Evolutionary conservation across 2,329 filamentous ascomycete genomes (phyloP), one percentile per base, ranked within the genome.

Genomic region (Aspergillus melleus): DNA sequence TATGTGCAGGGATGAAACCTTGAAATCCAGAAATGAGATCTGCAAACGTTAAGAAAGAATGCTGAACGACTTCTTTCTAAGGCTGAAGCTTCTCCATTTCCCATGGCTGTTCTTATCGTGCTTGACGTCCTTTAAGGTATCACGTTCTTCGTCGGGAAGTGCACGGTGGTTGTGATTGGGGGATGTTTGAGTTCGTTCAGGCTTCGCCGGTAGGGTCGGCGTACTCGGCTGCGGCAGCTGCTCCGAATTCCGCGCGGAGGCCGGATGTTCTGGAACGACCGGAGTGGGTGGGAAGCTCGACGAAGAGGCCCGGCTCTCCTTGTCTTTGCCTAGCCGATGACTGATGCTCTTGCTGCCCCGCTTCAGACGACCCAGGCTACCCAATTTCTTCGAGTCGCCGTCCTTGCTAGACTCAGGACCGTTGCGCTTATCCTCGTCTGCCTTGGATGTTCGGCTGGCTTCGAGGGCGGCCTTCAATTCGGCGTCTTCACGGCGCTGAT

Each of bases 331-430:
- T 4, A 90, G 90, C 75, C 89, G 91, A 63, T 88, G 86, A 52
- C 90, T 86, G 79, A 96, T 84, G 64, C 90, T 92, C 79, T 91
- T 94, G 74, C 88, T 91, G 10, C 86, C 86, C 57, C 88, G 83
- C 66, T 88, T 85, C 64, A 90, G 87, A 49, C 90, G 83, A 68
- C 86, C 86, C 47, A 95, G 78, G 30, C 80, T 75, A 8, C 79
- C 75, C 54, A 73, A 66, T 9, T 75, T 76, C 54, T 73, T 76
- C 22, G 86, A 80, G 5, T 81, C 79, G 51, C 78, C 78, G 22
- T 76, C 67, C 50, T 71, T 75, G 22, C 66, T 69, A 42, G 68
- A 69, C 19, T 74, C 72, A 8, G 62, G 64, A 46, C 71, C 71
- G 44, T 73, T 64, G 58, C 72, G 54, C 69, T 72, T 61, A 73